Percentiles rank a stretch among this genome's conserved stretches.
Conservation (phyloP, 139 green algal genomes). For the Monoraphidium neglectum region DNA sequence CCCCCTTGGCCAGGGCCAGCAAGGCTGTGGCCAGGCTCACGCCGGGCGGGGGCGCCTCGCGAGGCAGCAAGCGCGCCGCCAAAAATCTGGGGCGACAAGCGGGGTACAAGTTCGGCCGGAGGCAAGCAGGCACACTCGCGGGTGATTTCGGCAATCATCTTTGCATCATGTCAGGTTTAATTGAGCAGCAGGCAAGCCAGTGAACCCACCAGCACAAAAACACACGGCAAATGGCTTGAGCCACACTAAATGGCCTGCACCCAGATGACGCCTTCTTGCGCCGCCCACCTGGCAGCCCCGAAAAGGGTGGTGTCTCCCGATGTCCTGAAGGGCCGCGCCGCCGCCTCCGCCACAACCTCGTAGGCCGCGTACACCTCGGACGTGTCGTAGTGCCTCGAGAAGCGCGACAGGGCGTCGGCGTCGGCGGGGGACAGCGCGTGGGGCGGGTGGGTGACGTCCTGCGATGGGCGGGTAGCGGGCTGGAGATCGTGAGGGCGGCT, state of each 20-base stretch:
- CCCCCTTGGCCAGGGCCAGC: constrained; percentile 52
- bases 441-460: too few relatives aligned
- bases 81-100: constrained; percentile 59
- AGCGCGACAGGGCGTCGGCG: constrained; percentile 43
- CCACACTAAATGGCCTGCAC: not conserved
- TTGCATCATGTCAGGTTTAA: not conserved
- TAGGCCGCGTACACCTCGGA: constrained; percentile 83
- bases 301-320: constrained; percentile 63
- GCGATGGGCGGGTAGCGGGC: too few relatives aligned
- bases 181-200: too few relatives aligned
- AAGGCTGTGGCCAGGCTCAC: constrained; percentile 55
- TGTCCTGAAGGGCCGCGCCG: constrained; percentile 60
- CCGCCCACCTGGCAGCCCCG: constrained; percentile 40
- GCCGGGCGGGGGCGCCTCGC: constrained; percentile 34
- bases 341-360: constrained; percentile 55
- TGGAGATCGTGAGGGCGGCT: too few relatives aligned
- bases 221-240: too few relatives aligned
- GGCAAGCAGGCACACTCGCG: not conserved
- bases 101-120: too few relatives aligned
- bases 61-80: constrained; percentile 55
- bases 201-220: too few relatives aligned
- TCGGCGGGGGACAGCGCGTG: not conserved
- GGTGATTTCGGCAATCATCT: not conserved
- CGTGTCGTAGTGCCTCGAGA: constrained; percentile 59
- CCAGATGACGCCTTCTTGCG: not conserved